Conservation (phyloP, 1,284 basidiomycete genomes). For the Sporisorium reilianum region DNA sequence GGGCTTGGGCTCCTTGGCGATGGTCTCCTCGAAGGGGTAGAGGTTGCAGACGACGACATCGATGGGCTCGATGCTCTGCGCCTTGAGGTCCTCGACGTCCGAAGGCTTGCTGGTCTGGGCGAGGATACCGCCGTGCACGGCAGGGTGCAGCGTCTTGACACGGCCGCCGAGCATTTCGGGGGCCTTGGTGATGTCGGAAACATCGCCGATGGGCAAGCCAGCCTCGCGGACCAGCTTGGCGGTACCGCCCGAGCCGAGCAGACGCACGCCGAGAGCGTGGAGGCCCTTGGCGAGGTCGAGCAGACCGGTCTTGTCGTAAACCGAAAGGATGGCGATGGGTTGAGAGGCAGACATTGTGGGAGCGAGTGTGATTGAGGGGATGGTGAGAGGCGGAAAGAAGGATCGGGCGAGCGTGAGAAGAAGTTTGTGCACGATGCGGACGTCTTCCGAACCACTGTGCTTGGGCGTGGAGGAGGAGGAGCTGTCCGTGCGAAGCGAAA, state of each 20-base stretch:
- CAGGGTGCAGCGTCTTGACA: slow-evolving; percentile 99
- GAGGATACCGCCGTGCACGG: slow-evolving; percentile 86
- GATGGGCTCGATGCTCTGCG: slow-evolving; percentile 63
- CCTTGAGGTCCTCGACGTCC: slow-evolving; percentile 63
- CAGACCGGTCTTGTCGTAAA: slow-evolving; percentile 95
- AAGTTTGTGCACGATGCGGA: neutral
- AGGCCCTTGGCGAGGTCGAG: slow-evolving; percentile 89
- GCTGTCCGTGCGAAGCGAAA: slow-evolving; percentile 14
- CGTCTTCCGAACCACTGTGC: slow-evolving; percentile 3
- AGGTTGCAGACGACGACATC: slow-evolving; percentile 84
- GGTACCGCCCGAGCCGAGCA: slow-evolving; percentile 95
- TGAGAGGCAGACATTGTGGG: slow-evolving; percentile 45
- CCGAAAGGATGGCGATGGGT: slow-evolving; percentile 83
- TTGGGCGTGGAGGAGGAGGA: slow-evolving; percentile 7
- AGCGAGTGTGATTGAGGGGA: slow-evolving; percentile 4
- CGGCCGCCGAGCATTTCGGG: slow-evolving; percentile 99
- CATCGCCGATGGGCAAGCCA: slow-evolving; percentile 92
- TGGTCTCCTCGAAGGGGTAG: slow-evolving; percentile 92
- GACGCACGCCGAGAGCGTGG: slow-evolving; percentile 82
- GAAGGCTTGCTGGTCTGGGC: slow-evolving; percentile 65
- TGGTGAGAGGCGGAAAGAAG: slow-evolving; percentile 2
- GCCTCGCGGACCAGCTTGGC: slow-evolving; percentile 97
- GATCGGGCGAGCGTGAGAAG: slow-evolving; percentile 13
- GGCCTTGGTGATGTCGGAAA: slow-evolving; percentile 96
- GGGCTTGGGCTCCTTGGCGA: slow-evolving; percentile 83